Base-by-base conservation (phyloP, 441 rosid species). In the Brassica balearica region DNA sequence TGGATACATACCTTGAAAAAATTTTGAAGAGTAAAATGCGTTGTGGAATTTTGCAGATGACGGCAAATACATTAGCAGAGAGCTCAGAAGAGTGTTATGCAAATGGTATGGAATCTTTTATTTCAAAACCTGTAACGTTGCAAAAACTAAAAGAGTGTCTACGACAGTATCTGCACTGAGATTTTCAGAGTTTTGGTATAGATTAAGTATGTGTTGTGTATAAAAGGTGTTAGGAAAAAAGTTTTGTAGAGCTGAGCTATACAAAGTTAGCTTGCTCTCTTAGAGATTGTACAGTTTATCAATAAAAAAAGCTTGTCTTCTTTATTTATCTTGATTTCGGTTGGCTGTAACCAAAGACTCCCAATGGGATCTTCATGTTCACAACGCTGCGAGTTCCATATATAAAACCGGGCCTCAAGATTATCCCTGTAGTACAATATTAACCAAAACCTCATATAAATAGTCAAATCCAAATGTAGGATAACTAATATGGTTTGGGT, bases 31-130 rank as follows among this genome's bases (percentile, higher is more conserved):
- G 34, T 29, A 29, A 29, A 29, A 29, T 29, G 34, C 34, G 34
- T 29, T 65, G 15, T 71, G 95, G 74, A 65, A 58, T 25, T 25
- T 25, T 55, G 92, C 91, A 93, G 99, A 92, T 96, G 97, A 96
- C 97, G 3, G 97, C 99, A 11, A 95, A 93, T 81, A 88, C 98
- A 71, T 81, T 89, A 81, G 84, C 98, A 22, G 99, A 93, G 82
- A 93, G 97, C 77, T 92, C 92, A 75, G 97, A 91, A 9, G 97
- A 95, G 79, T 95, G 99, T 82, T 93, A 71, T 58, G 91, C 89
- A 63, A 95, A 90, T 71, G 99, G 99, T 34, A 95, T 95, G 97
- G 99, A 95, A 74, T 95, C 99, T 0, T 95, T 93, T 77, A 91
- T 89, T 56, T 92, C 99, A 14, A 93, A 95, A 80, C 99, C 99